These are phyloP conservation scores for Lasiosphaeris hirsuta DNA, from an alignment of 495 filamentous ascomycete species.

Conservation along the genomic window DNA sequence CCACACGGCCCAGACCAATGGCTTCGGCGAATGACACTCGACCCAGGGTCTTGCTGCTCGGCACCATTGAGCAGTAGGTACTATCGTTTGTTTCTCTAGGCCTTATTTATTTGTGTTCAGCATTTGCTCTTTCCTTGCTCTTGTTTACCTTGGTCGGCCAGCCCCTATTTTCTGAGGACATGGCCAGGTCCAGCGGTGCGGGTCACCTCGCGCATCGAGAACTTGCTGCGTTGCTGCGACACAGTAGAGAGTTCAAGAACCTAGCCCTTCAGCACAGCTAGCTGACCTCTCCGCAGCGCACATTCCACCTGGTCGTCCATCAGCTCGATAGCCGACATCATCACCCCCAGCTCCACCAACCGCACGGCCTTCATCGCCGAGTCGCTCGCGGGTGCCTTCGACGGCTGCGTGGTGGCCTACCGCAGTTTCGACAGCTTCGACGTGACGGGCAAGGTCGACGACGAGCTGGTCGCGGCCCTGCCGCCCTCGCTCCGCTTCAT, in stretches of 20 bases:
- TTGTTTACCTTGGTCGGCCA: too few relatives aligned
- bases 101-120: too few relatives aligned
- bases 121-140: too few relatives aligned
- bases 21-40: conserved; percentile 2
- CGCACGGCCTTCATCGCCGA: conserved; percentile 64
- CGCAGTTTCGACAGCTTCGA: conserved; percentile 67
- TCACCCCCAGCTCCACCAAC: conserved; percentile 23
- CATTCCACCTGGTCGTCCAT: conserved; percentile 27
- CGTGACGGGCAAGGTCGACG: conserved; percentile 67
- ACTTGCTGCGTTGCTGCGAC: too few relatives aligned
- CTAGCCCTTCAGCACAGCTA: not conserved
- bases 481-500: conserved; percentile 71
- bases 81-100: not conserved
- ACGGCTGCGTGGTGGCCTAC: conserved; percentile 66
- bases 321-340: conserved; percentile 25
- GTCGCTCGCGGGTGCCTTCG: conserved; percentile 63
- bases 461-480: conserved; percentile 60
- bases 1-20: not conserved
- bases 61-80: conserved; percentile 32
- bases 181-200: too few relatives aligned
- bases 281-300: conserved; percentile 20
- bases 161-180: too few relatives aligned
- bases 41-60: conserved; percentile 34
- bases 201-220: too few relatives aligned
- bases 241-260: too few relatives aligned